Base-by-base conservation (phyloP, 352 stramenopile genomes). In the Globisporangium yorkense region DNA sequence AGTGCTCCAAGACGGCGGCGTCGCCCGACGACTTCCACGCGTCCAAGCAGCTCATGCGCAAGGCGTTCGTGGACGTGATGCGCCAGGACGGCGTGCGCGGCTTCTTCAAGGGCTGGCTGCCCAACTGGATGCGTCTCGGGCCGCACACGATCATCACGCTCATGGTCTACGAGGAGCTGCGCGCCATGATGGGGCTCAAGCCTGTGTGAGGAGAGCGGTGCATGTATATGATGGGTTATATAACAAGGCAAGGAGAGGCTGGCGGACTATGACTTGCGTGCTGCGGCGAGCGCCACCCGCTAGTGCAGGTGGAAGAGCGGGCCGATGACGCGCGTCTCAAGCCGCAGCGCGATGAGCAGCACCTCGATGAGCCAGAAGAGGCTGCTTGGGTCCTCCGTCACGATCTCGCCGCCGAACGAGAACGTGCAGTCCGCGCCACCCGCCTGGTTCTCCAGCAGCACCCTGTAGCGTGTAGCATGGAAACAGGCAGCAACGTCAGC, bases 71-170 rank as follows among this genome's bases (percentile, higher is more conserved):
- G 43, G 56, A 71, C 2, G 76, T 87, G 54, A 51, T 84, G 20
- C 67, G 67, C 18, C 80, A 70, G 9, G 79, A 89, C 55, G 79
- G 79, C 18, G 54, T 87, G 10, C 72, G 56, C n/a, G 79, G 79
- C 20, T 85, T 89, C 58, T 89, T 88, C 72, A 90, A 90, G 51
- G 80, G 77, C n/a, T 87, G 73, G 74, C 61, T 90, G 13, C 77
- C 80, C 47, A 88, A 89, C 57, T 89, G 80, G 77, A 71, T 89
- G 61, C 80, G 80, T 13, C 67, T 88, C 13, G 80, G 80, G 0
- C 80, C 80, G 45, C 80, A 89, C 62, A 89, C 80, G 31, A 86
- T 89, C 62, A 88, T 89, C 63, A 84, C 80, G 57, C 75, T 89
- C 56, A 80, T 89, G 75, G 74, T 74, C 18, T 89, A 87, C 61